Evolutionary conservation across 176 grass and related monocot genomes (phyloP), one percentile per base, ranked within the genome.

Genomic region (Chloris gayana): DNA sequence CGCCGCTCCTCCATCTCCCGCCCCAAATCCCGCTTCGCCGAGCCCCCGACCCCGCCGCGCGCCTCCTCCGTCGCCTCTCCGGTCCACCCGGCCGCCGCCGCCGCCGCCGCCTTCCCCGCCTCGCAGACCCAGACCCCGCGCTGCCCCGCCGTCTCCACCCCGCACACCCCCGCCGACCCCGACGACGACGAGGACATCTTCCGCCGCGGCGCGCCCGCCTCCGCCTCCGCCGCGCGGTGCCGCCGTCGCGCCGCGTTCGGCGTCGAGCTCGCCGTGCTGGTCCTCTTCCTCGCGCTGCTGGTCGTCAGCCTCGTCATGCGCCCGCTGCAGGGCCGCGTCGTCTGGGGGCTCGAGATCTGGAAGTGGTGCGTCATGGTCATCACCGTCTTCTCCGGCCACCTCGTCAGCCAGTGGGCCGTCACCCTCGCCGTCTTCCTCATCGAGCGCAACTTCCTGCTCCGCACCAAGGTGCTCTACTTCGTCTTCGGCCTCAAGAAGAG

Each of bases 391-490:
- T 99, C 90, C 5, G 96, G 96, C 27, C 83, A 88, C 18, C 86
- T 95, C 71, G 84, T 99, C 70, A 99, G 88, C 47, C 84, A 70
- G 12, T 95, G 92, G 92, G 29, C 89, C 53, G 77, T 93, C 41
- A 87, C 32, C 24, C 2, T 99, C 10, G 9, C 88, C 58, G 90
- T 99, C 41, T 99, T 95, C 78, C 9, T 86, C 84, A 79, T 99
- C 45, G 96, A 99, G 86, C 91, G 83, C 69, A 99, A 99, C 85
- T 99, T 99, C 69, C 88, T 99, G 64, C 83, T 95, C 29, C 91
- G 84, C 46, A 91, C 92, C 81, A 99, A 95, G 72, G 96, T 99
- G 75, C 86, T 99, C 65, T 99, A 99, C 85, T 99, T 99, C 64
- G 92, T 93, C 51, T 92, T 91, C 62, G 96, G 96, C 1, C 83